Evolutionary conservation across 2,329 filamentous ascomycete species (phyloP), one percentile per base, ranked within the genome.

Genomic region (Hortaea sp.): DNA sequence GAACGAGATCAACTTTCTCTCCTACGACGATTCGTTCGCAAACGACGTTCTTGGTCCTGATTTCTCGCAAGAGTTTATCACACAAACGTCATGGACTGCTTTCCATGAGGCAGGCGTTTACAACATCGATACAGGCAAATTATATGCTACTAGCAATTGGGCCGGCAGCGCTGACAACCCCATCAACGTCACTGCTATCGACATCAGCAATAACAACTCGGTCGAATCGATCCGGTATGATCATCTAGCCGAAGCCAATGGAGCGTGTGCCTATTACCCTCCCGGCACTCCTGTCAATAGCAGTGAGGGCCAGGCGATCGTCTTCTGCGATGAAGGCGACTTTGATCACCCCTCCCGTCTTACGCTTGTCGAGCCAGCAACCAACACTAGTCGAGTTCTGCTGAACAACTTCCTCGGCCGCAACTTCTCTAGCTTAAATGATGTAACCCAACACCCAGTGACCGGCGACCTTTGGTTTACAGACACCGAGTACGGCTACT

Each of bases 381-480:
- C 47, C 5, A 58, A 59, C 42, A 51, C 47, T 5, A 57, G 49
- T 7, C 47, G 51, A n/a, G 55, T 58, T 0, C 63, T 82, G 4
- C 45, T 82, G 7, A 78, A 77, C 57, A 79, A 75, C 60, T 82
- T 69, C 58, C 74, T 77, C 30, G 78, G 79, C n/a, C 70, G 76
- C 70, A 65, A 78, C 47, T 81, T 81, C 62, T 78, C 72, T 56
- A 79, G 75, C 0, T 59, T 79, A 6, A 81, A 81, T 53, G 78
- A 82, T 45, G 66, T 76, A 0, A 67, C 68, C 2, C 63, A 78
- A 46, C 71, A 80, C 49, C 73, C 75, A 2, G 56, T 59, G 4
- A 79, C 73, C 43, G 69, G 70, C 9, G 72, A 78, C 34, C 62
- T 82, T 4, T 82, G 79, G 65, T 81, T 82, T 53, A 82, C 78